Evolutionary conservation across 1,139 yeast species (phyloP), one percentile per base, ranked within the genome.

Genomic region (Pichia sp.): DNA sequence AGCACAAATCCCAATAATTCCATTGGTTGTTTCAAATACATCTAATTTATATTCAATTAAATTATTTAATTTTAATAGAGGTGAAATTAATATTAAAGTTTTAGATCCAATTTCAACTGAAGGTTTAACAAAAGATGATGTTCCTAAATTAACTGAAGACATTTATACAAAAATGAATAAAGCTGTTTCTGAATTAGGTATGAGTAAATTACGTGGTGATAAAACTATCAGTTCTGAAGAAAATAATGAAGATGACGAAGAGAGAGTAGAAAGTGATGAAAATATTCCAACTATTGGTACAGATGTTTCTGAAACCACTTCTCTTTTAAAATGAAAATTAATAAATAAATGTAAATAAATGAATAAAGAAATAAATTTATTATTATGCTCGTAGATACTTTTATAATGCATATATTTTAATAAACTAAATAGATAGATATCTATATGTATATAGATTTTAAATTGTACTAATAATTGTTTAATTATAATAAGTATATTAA

Each of bases 1-100:
- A 65, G 96, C 96, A 4, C 80, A 79, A 35, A 80, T 92, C 31
- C 97, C 97, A 25, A 70, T 92, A 39, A 79, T 92, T 12, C 98
- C 99, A 3, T 71, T 85, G 38, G 95, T 87, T 9, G 87, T 87
- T 7, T 77, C 90, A 37, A 94, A 92, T 66, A 86, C 95, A 46
- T 82, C 95, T 6, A 76, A 78, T 33, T 64, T 94, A 36, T 77
- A 86, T 67, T 76, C 79, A 57, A 68, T 85, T 40, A 75, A 76
- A 53, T 62, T 68, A 34, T 71, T 70, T 50, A 67, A 70, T 26
- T 85, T 84, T 64, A 78, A 74, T 46, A 54, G 71, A 4, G 94
- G 94, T 35, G 76, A 75, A 42, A 80, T 85, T 53, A 67, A 68
- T 34, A 70, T 82, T 43, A 79, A 76, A 55, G 89, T 84, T 5